Evolutionary conservation across 2,329 filamentous ascomycete genomes (phyloP), one percentile per base, ranked within the genome.

Genomic region (Diaporthe batatas): DNA sequence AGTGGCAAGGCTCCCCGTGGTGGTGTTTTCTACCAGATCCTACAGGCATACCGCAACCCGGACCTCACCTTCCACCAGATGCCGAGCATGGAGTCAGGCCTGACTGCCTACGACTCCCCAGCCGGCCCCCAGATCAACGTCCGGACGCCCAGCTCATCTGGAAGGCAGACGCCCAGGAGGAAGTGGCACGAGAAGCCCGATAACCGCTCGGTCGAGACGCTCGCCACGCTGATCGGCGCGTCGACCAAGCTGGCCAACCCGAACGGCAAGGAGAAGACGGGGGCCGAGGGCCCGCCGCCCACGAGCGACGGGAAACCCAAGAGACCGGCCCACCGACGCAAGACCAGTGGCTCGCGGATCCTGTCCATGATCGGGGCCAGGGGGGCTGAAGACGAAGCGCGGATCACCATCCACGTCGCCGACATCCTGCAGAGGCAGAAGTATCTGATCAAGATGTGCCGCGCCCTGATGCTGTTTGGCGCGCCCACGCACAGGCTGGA

Each of bases 401-500:
- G 80, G 70, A 89, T 90, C 76, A 90, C 87, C 0, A 82, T 88
- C 12, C 88, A 90, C 76, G 91, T 92, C 73, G 90, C 90, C 10
- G 86, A 89, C 74, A 95, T 93, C n/a, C 88, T 98, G n/a, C 91
- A 91, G 42, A 90, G 95, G 3, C 95, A 98, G 77, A 89, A 90
- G 71, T 98, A 97, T 80, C 87, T 98, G 14, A 88, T 95, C 70
- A 94, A 93, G 80, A 88, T 98, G 55, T 98, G 95, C 80, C 90
- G 91, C 54, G 94, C 94, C 1, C 84, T 98, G 73, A 98, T 98
- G 95, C 87, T 91, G 79, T 98, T 94, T 76, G 95, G 95, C 14
- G 95, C 95, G 0, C 95, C 95, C 0, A 97, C 95, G 0, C 95
- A 98, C 83, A 91, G 95, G 14, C 85, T 98, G 29, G 95, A 98